Evolutionary conservation across 306 rosid species (phyloP), one percentile per base, ranked within the genome.

Genomic region (Acacia melanoxylon): DNA sequence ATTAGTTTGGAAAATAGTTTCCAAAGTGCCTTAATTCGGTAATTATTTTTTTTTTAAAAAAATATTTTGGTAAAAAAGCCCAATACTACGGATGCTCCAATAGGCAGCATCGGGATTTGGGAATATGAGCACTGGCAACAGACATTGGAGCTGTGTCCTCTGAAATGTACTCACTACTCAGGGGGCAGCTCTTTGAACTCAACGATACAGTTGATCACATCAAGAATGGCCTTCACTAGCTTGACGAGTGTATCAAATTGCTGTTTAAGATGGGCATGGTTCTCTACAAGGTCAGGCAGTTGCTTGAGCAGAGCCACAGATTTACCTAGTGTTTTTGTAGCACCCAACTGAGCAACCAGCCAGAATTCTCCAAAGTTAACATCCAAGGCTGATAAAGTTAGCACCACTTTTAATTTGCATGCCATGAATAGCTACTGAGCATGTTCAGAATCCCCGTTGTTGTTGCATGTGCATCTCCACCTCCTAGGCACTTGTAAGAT

Each of bases 61-160:
- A n/a, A n/a, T n/a, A n/a, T n/a, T n/a, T n/a, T n/a, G n/a, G n/a
- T n/a, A n/a, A n/a, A n/a, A n/a, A 61, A 90, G 88, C 35, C 88
- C 77, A 2, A 81, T 83, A 70, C 90, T 81, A 71, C 89, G 79
- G 59, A 89, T 69, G 72, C 82, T 82, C 93, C 91, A 91, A 68
- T 91, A 91, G 2, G 86, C 72, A 15, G 95, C 91, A 54, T 83
- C 76, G 29, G 95, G 93, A 78, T 87, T 74, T 74, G 29, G 95
- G 93, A 78, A 89, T 74, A 72, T 81, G 85, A 51, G 90, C 79
- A 25, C 27, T 52, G 51, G 86, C 90, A 83, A 59, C 54, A 4
- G 86, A 73, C 82, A 88, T 25, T 56, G 91, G 79, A 11, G 89
- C 72, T 4, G 83, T 83, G 80, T 86, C 88, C 27, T 70, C 82